Conservation (phyloP, 2,329 filamentous ascomycete genomes). For the Verticillium albo-atrum region DNA sequence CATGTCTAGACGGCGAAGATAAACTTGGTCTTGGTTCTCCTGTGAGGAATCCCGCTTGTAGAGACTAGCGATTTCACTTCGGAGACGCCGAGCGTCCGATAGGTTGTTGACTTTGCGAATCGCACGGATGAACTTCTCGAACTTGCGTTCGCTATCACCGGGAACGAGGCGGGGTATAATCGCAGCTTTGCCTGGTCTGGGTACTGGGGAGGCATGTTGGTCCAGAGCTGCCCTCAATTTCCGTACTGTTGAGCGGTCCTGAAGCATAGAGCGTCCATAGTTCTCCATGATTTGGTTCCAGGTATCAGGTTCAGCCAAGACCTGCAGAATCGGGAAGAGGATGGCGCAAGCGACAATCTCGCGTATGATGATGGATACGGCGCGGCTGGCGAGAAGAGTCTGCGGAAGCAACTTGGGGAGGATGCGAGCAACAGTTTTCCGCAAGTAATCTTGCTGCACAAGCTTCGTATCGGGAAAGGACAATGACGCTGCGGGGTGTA, state of each 20-base stretch:
- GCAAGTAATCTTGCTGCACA: slow-evolving; percentile 83
- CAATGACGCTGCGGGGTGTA: slow-evolving; percentile 82
- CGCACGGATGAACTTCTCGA: slow-evolving; percentile 88
- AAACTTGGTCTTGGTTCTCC: slow-evolving; percentile 78
- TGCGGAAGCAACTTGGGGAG: slow-evolving; percentile 71
- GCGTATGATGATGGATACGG: slow-evolving; percentile 74
- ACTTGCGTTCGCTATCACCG: slow-evolving; percentile 83
- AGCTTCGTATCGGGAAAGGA: slow-evolving; percentile 79
- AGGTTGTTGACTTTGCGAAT: slow-evolving; percentile 87
- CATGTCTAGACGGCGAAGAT: slow-evolving; percentile 85
- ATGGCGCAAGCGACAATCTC: slow-evolving; percentile 95
- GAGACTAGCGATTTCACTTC: slow-evolving; percentile 89
- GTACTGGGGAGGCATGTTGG: slow-evolving; percentile 82
- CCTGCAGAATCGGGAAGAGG: slow-evolving; percentile 72
- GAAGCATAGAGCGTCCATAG: slow-evolving; percentile 78
- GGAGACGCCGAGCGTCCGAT: slow-evolving; percentile 86
- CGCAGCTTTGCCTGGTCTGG: slow-evolving; percentile 58
- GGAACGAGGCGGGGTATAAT: slow-evolving; percentile 76
- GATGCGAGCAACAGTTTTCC: slow-evolving; percentile 67
- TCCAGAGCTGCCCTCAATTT: slow-evolving; percentile 89
- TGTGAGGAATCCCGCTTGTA: slow-evolving; percentile 77
- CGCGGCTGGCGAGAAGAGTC: slow-evolving; percentile 70
- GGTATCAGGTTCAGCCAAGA: slow-evolving; percentile 86
- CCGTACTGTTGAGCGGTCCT: slow-evolving; percentile 91
- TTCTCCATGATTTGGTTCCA: slow-evolving; percentile 98